A percentile compares a stretch with the other conserved stretches of the same genome.
Evolutionary conservation across 2,329 filamentous ascomycete species (phyloP).

Genomic region (Arthrobotrys iridis): DNA sequence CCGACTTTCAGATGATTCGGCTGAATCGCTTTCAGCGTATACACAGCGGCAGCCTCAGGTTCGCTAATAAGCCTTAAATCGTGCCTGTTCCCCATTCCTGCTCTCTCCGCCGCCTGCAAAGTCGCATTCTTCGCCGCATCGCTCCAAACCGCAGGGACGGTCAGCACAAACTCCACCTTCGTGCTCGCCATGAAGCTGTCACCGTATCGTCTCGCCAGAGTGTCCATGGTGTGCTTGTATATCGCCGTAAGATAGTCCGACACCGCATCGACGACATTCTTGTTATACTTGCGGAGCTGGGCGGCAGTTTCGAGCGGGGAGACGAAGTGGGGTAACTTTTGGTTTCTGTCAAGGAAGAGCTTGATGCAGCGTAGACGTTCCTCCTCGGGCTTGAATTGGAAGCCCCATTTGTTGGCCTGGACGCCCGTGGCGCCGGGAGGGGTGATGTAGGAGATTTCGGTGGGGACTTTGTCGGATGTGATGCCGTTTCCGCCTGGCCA

Average conservation of each 20-base stretch:
- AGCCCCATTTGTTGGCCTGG: conserved; percentile 74
- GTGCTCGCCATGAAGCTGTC: conserved; percentile 81
- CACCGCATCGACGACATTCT: conserved; percentile 81
- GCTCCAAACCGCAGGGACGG: conserved; percentile 84
- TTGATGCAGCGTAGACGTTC: conserved; percentile 82
- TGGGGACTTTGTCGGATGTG: conserved; percentile 87
- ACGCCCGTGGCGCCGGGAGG: conserved; percentile 20
- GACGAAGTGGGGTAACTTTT: conserved; percentile 83
- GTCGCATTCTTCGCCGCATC: conserved; percentile 87
- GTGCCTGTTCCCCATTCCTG: conserved; percentile 73
- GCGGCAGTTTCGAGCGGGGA: conserved; percentile 79
- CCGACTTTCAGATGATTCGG: conserved; percentile 67
- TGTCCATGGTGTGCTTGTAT: conserved; percentile 81
- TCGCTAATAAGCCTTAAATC: conserved; percentile 57
- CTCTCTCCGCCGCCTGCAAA: conserved; percentile 77
- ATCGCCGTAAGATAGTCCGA: conserved; percentile 82
- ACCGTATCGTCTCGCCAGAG: conserved; percentile 76
- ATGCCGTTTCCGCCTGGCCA: conserved; percentile 87
- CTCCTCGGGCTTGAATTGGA: conserved; percentile 82
- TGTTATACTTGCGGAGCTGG: conserved; percentile 77
- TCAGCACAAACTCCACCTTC: conserved; percentile 80
- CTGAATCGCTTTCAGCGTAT: conserved; percentile 56
- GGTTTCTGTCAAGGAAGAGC: conserved; percentile 81
- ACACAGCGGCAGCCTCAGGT: conserved; percentile 58
- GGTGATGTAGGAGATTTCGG: conserved; percentile 71